Percentiles rank a stretch among this genome's conserved stretches.
Evolutionary conservation across 2,329 filamentous ascomycete genomes (phyloP).

Genomic region (Aquanectria penicillioides): DNA sequence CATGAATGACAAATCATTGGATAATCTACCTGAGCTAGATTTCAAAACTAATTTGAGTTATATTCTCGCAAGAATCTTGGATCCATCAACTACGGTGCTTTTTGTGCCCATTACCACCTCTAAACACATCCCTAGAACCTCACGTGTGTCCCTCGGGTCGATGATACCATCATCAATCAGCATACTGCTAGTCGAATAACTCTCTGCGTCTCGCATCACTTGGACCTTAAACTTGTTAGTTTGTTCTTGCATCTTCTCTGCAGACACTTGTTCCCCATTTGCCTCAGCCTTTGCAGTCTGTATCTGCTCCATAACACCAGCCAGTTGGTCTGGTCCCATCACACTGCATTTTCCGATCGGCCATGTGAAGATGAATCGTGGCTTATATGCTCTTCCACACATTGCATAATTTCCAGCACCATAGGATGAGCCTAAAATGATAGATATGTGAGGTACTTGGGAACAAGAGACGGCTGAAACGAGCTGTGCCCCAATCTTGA

Average conservation of each 20-base stretch:
- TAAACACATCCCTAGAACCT: slow-evolving; percentile 44
- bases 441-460: slow-evolving; percentile 54
- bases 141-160: slow-evolving; percentile 38
- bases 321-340: slow-evolving; percentile 39
- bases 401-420: slow-evolving; percentile 59
- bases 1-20: too few relatives aligned
- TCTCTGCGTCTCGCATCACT: slow-evolving; percentile 33
- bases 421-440: slow-evolving; percentile 56
- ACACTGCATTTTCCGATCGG: slow-evolving; percentile 35
- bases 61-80: slow-evolving; percentile 20
- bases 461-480: slow-evolving; percentile 56
- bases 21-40: too few relatives aligned
- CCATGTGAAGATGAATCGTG: slow-evolving; percentile 49
- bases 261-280: neutral
- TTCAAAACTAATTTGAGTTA: neutral
- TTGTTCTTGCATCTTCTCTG: slow-evolving; percentile 36
- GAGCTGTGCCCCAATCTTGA: slow-evolving; percentile 56
- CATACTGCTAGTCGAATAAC: slow-evolving; percentile 34
- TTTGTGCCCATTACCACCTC: slow-evolving; percentile 42
- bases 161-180: slow-evolving; percentile 45
- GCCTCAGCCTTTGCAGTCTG: slow-evolving; percentile 4
- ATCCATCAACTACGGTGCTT: neutral
- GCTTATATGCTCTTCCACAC: slow-evolving; percentile 54
- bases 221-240: slow-evolving; percentile 27
- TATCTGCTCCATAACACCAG: slow-evolving; percentile 35